phyloP scores from a whole-genome alignment of 371 early-diverging fungal genomes.

The Actinomucor elegans region DNA sequence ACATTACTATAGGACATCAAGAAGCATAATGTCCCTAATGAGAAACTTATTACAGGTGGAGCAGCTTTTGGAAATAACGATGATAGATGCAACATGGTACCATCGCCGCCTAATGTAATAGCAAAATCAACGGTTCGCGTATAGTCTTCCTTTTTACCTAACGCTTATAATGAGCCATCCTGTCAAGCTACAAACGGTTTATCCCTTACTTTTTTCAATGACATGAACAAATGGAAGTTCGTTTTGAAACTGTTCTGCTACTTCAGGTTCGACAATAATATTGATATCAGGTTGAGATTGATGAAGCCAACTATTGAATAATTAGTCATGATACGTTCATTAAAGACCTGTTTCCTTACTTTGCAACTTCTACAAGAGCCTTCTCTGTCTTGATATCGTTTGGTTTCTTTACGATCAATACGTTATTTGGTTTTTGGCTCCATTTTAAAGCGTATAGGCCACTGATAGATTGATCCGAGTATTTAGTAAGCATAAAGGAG shows the following conservation, averaged over 20 bases:
- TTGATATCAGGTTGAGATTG: conserved; percentile 56
- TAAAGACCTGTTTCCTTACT: conserved; percentile 30
- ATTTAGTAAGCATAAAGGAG: background rate
- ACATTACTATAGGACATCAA: conserved; percentile 77
- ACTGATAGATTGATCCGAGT: conserved; percentile 24
- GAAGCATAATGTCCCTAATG: conserved; percentile 92
- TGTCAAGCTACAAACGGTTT: background rate
- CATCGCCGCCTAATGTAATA: conserved; percentile 95
- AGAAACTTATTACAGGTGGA: conserved; percentile 92
- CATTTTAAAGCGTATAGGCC: conserved; percentile 62
- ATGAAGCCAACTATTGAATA: conserved; percentile 70
- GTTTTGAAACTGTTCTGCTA: conserved; percentile 54
- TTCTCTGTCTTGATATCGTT: conserved; percentile 65
- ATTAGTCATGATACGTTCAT: background rate
- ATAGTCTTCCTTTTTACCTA: conserved; percentile 46
- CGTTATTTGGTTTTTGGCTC: conserved; percentile 68
- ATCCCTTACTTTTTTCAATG: conserved; percentile 51
- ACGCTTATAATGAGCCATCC: background rate
- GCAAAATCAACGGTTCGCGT: conserved; percentile 77
- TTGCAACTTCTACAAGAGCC: conserved; percentile 65
- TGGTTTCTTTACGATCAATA: conserved; percentile 79
- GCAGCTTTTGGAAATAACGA: conserved; percentile 77
- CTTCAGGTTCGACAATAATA: conserved; percentile 68
- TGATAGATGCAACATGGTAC: conserved; percentile 90
- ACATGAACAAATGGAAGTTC: conserved; percentile 60